These are phyloP conservation scores for Solanum chiquidenum DNA, from an alignment of 257 asterid genomes.

Conservation along the genomic window DNA sequence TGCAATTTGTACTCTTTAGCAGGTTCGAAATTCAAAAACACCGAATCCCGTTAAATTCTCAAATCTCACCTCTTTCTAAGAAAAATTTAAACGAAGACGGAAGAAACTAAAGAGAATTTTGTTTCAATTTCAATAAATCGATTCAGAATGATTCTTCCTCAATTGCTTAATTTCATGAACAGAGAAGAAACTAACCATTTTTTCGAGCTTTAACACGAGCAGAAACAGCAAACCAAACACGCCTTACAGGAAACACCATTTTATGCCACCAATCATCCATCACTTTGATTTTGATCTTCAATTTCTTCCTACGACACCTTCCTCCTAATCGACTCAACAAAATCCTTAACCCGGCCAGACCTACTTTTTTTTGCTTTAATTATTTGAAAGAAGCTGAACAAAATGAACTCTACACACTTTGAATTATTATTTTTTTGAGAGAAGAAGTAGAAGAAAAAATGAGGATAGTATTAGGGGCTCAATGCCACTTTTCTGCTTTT, in stretches of 20 bases:
- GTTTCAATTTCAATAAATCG: neutral
- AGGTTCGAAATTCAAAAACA: neutral
- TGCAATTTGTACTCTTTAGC: neutral
- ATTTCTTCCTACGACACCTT: constrained; percentile 43
- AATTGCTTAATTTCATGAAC: neutral
- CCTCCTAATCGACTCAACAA: constrained; percentile 47
- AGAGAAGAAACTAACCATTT: constrained; percentile 29
- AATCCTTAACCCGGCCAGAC: constrained; percentile 67
- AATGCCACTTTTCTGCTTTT: neutral
- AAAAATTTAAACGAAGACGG: neutral
- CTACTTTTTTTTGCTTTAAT: neutral
- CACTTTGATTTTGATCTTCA: constrained; percentile 27
- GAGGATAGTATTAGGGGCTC: neutral
- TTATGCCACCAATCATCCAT: constrained; percentile 71
- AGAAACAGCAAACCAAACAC: constrained; percentile 60
- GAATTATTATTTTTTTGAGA: neutral
- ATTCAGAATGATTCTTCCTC: neutral
- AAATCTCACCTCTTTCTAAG: neutral
- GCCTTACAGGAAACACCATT: constrained; percentile 66
- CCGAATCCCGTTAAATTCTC: neutral
- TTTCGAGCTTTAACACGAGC: constrained; percentile 54
- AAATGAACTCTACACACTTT: neutral
- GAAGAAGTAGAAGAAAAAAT: neutral
- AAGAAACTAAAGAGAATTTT: neutral
- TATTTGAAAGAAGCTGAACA: neutral